Conservation (phyloP, 352 stramenopile species). For the Ochromonadaceae sp. region DNA sequence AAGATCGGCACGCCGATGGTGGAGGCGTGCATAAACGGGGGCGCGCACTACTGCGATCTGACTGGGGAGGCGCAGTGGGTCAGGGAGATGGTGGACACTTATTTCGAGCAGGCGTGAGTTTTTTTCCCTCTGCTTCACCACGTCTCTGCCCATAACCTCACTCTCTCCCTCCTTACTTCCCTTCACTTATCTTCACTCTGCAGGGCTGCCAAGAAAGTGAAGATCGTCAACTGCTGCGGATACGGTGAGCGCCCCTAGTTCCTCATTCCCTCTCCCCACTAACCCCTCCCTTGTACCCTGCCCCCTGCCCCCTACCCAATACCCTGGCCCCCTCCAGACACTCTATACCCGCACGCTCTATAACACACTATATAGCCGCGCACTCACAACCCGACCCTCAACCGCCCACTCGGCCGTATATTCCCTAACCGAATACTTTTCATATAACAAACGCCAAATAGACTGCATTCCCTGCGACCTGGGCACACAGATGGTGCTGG, state of each 20-base stretch:
- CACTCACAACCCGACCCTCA: no score
- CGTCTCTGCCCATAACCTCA: no score
- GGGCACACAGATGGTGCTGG: slow-evolving; percentile 17
- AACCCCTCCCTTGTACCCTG: no score
- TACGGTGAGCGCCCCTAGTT: not conserved
- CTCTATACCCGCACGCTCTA: no score
- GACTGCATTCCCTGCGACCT: slow-evolving; percentile 26
- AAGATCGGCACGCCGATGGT: slow-evolving; percentile 42
- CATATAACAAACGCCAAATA: not conserved
- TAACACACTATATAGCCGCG: no score
- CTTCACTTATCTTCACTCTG: not conserved
- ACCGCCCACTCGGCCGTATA: no score
- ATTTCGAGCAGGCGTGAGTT: slow-evolving; percentile 7
- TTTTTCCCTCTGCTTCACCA: not conserved
- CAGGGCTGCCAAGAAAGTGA: slow-evolving; percentile 1
- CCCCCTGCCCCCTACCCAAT: no score
- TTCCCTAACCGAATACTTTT: no score
- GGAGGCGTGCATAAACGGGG: slow-evolving; percentile 28
- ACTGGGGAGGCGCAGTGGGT: slow-evolving; percentile 33
- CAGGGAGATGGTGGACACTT: slow-evolving; percentile 19
- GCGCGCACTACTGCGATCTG: slow-evolving; percentile 31
- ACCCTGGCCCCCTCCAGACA: no score
- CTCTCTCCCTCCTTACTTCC: no score
- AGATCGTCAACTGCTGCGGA: slow-evolving; percentile 20
- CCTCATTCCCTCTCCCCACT: not conserved